A percentile compares a stretch with the other conserved stretches of the same genome.
These are phyloP conservation scores for Suillus luteus DNA, from an alignment of 768 basidiomycete genomes.

Conservation along the genomic window DNA sequence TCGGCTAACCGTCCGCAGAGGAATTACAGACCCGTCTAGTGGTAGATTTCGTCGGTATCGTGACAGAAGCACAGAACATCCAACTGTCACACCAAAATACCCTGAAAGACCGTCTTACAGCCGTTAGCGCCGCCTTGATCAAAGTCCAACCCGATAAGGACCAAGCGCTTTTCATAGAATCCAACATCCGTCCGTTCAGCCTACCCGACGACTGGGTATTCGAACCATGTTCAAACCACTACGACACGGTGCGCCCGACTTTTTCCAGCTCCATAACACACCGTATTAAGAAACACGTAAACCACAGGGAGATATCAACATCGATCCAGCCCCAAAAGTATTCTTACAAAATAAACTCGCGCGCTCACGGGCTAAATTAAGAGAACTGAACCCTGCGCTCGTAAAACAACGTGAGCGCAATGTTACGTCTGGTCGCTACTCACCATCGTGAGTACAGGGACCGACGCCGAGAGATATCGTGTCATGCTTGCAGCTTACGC, in stretches of 20 bases:
- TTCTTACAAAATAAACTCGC: conserved; percentile 79
- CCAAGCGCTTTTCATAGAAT: conserved; percentile 69
- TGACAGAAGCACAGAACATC: conserved; percentile 60
- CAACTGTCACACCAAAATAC: conserved; percentile 59
- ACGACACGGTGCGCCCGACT: conserved; percentile 63
- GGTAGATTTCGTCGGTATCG: conserved; percentile 51
- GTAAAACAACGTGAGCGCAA: conserved; percentile 58
- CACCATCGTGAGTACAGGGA: conserved; percentile 38
- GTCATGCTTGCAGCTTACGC: conserved; percentile 49
- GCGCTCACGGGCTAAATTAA: conserved; percentile 59
- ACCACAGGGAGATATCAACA: conserved; percentile 46
- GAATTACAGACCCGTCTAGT: conserved; percentile 67
- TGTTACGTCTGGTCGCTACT: conserved; percentile 11
- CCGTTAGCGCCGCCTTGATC: conserved; percentile 49
- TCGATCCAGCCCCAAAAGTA: conserved; percentile 72
- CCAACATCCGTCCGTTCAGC: conserved; percentile 68
- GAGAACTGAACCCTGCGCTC: conserved; percentile 59
- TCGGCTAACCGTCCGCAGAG: conserved; percentile 43
- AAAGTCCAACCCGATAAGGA: conserved; percentile 60
- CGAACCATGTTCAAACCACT: conserved; percentile 72
- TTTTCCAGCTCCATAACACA: background rate
- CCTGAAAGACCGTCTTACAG: conserved; percentile 51
- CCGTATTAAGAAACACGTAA: conserved; percentile 5
- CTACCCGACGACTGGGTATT: conserved; percentile 70
- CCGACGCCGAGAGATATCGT: conserved; percentile 54